phyloP scores from a whole-genome alignment of 345 rosid species.

The Turritis glabra region DNA sequence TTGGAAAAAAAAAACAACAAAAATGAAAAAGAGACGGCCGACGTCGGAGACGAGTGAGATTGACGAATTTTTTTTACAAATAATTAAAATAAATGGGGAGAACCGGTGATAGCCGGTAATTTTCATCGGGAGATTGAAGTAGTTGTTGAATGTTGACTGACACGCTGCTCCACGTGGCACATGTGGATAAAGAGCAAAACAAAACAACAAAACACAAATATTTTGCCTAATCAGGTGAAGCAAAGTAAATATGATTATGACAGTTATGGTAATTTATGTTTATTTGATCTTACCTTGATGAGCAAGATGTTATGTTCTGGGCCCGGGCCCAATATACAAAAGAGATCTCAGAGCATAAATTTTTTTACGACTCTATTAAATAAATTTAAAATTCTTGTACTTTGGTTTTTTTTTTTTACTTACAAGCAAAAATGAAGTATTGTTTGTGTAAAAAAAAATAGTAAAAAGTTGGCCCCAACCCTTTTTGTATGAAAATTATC shows the following conservation, averaged over 20 bases:
- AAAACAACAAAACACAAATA: not conserved
- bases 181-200: conserved; percentile 37
- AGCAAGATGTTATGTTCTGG: not conserved
- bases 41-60: conserved; percentile 17
- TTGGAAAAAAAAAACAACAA: not conserved
- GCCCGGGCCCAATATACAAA: not conserved
- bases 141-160: conserved; percentile 33
- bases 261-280: not conserved
- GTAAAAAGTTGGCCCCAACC: no score
- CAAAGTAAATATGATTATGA: not conserved
- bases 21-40: conserved; percentile 25
- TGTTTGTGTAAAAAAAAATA: no score
- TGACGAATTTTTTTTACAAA: not conserved
- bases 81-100: not conserved
- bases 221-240: not conserved
- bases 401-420: no score
- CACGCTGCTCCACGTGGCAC: conserved; percentile 43
- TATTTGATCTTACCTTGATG: not conserved
- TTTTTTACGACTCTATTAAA: no score
- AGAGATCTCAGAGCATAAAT: no score
- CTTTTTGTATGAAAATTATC: no score
- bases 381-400: no score
- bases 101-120: conserved; percentile 37
- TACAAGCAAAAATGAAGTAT: no score
- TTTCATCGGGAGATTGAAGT: not conserved